Conservation (phyloP, 768 basidiomycete genomes). For the Tulasnella sp. region DNA sequence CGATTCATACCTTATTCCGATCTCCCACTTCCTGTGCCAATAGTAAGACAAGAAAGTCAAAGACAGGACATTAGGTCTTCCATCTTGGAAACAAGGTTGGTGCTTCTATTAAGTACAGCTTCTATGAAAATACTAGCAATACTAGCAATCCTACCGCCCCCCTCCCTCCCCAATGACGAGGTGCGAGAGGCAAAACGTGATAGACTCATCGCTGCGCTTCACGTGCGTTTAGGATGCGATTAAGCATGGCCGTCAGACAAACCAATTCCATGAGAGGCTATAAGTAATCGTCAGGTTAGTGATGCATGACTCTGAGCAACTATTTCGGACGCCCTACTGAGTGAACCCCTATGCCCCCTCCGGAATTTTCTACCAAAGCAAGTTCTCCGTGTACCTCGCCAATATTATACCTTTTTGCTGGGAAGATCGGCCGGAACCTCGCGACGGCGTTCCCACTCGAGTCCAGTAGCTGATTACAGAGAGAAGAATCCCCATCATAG, state of each 20-base stretch:
- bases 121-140: too few relatives aligned
- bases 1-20: too few relatives aligned
- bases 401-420: slow-evolving; percentile 74
- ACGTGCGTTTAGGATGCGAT: slow-evolving; percentile 44
- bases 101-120: too few relatives aligned
- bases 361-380: slow-evolving; percentile 69
- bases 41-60: too few relatives aligned
- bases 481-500: slow-evolving; percentile 30
- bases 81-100: too few relatives aligned
- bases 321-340: slow-evolving; percentile 44
- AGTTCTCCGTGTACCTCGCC: slow-evolving; percentile 77
- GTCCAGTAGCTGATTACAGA: slow-evolving; percentile 60
- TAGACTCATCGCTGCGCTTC: neutral
- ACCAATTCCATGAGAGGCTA: slow-evolving; percentile 81
- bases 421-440: slow-evolving; percentile 66
- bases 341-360: slow-evolving; percentile 61
- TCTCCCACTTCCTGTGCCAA: too few relatives aligned
- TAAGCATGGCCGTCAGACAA: slow-evolving; percentile 79
- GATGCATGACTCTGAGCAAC: neutral
- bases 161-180: too few relatives aligned
- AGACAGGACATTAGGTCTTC: too few relatives aligned
- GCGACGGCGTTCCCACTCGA: slow-evolving; percentile 55
- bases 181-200: too few relatives aligned
- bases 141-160: too few relatives aligned
- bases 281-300: slow-evolving; percentile 12